These are phyloP conservation scores for Papiliotrema flavescens DNA, from an alignment of 1,284 basidiomycete species.

Conservation along the genomic window DNA sequence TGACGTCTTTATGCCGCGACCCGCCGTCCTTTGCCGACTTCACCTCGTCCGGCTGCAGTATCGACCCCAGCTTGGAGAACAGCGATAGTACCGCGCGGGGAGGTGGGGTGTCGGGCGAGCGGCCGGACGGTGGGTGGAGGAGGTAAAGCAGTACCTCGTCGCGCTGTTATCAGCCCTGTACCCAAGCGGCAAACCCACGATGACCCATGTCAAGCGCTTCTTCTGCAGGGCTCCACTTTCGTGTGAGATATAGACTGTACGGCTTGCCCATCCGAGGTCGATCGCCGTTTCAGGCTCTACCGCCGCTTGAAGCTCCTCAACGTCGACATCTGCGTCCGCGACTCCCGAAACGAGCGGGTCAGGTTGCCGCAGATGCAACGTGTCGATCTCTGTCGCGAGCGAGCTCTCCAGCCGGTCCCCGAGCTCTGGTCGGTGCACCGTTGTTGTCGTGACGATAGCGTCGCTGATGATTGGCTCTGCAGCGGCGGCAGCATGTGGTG, in stretches of 20 bases:
- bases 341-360: too few relatives aligned
- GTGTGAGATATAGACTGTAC: constrained; percentile 8
- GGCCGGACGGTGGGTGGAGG: constrained; percentile 6
- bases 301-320: constrained; percentile 29
- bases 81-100: constrained; percentile 3
- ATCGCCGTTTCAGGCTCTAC: constrained; percentile 12
- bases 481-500: neutral
- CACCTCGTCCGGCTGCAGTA: neutral
- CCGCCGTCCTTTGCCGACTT: too few relatives aligned
- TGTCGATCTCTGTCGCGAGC: too few relatives aligned
- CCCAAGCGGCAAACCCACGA: constrained; percentile 18
- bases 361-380: too few relatives aligned
- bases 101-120: neutral
- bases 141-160: constrained; percentile 26
- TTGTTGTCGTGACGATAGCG: too few relatives aligned
- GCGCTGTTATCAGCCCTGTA: constrained; percentile 15
- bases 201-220: constrained; percentile 25
- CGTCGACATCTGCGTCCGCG: neutral
- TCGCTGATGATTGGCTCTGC: neutral
- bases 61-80: constrained; percentile 7
- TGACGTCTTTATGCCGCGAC: neutral
- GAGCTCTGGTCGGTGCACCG: too few relatives aligned
- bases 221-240: constrained; percentile 1
- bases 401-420: too few relatives aligned
- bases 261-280: constrained; percentile 18